Base-by-base conservation (phyloP, 345 rosid species). In the Salix caprea region DNA sequence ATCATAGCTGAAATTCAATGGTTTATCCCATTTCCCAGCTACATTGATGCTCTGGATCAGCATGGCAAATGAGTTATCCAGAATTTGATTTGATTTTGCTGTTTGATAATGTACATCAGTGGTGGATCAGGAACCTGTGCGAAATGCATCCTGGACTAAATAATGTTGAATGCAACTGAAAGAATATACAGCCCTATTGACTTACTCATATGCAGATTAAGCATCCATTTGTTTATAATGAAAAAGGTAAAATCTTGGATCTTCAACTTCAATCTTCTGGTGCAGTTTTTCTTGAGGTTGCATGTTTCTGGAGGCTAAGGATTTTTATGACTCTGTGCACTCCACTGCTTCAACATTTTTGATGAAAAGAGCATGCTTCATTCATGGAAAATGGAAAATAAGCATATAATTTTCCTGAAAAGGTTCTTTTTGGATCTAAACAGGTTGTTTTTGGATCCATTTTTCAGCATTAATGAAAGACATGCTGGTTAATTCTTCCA, bases 111-210 rank as follows among this genome's bases (percentile, higher is more conserved):
- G 24, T 80, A 96, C 88, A 96, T 91, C 80, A 97, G 97, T 68
- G 98, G 98, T 88, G 99, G 99, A 81, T 96, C 98, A 72, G 99
- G 99, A 84, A 92, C 94, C 64, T 91, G 95, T 85, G 97, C 97
- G 0, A 94, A 87, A 87, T 97, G 97, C 83, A 86, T 94, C 81
- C 82, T 94, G 92, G 98, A 96, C 87, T 96, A 93, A 89, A 92
- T 96, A 71, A 92, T 85, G 98, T 86, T 91, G 86, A 92, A 92
- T 81, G 98, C 97, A n/a, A 97, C 98, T 62, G 86, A 86, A 70
- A 89, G 95, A 88, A 88, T 94, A 78, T 94, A 96, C 85, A 92
- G 88, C 84, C 91, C 75, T 83, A 93, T 10, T 96, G 99, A 91
- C 82, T 71, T 94, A 94, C 85, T 88, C 72, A 98, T 96, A 93